Percentiles rank a stretch among this genome's conserved stretches.
phyloP scores from a whole-genome alignment of 495 filamentous ascomycete species.

The Bacidia rubella region DNA sequence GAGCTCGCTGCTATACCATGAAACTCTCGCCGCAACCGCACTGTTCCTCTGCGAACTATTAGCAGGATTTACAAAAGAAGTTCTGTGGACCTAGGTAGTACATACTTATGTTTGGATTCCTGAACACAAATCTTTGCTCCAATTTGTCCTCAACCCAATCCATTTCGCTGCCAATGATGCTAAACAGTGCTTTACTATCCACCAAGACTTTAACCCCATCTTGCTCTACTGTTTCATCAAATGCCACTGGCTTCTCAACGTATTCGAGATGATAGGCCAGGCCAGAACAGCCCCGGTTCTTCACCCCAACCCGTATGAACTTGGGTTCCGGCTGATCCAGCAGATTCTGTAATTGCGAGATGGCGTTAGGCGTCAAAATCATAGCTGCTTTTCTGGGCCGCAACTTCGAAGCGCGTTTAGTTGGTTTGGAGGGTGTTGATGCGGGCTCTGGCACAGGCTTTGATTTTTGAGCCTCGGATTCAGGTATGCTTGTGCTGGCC shows the following conservation, averaged over 20 bases:
- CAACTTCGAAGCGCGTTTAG: slow-evolving; percentile 43
- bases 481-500: slow-evolving; percentile 31
- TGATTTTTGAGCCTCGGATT: slow-evolving; percentile 53
- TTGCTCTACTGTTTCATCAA: slow-evolving; percentile 90
- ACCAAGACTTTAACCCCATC: slow-evolving; percentile 93
- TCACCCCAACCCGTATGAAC: slow-evolving; percentile 84
- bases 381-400: slow-evolving; percentile 84
- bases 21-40: slow-evolving; percentile 97
- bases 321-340: slow-evolving; percentile 76
- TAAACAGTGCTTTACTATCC: slow-evolving; percentile 92
- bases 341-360: slow-evolving; percentile 58
- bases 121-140: slow-evolving; percentile 79
- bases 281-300: slow-evolving; percentile 90
- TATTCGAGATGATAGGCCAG: slow-evolving; percentile 93
- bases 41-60: slow-evolving; percentile 88
- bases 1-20: slow-evolving; percentile 45
- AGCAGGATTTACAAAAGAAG: too few species aligned
- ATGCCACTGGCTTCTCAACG: slow-evolving; percentile 72
- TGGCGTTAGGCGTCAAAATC: slow-evolving; percentile 64
- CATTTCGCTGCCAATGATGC: slow-evolving; percentile 98
- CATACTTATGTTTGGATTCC: slow-evolving; percentile 97
- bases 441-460: slow-evolving; percentile 25
- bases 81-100: slow-evolving; percentile 21
- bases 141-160: slow-evolving; percentile 96
- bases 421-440: slow-evolving; percentile 23